Conservation (phyloP, 2,329 filamentous ascomycete genomes). For the Seiridium unicorne region DNA sequence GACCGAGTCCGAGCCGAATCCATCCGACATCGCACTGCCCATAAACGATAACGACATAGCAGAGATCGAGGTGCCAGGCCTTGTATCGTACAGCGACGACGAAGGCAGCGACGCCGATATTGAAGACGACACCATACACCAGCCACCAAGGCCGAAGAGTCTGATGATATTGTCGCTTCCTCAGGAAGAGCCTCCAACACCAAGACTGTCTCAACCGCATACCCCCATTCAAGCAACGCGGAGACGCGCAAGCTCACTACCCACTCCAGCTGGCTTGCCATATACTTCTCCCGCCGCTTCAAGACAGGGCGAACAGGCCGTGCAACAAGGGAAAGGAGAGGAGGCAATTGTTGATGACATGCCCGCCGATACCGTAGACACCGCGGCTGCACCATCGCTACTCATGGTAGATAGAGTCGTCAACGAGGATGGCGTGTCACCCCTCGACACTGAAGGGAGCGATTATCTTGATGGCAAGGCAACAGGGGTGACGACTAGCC, state of each 20-base stretch:
- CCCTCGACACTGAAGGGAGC: constrained; percentile 10
- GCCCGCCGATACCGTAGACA: not conserved
- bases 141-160: constrained; percentile 19
- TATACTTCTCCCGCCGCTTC: constrained; percentile 17
- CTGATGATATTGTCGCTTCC: constrained; percentile 17
- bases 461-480: constrained; percentile 4
- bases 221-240: constrained; percentile 22
- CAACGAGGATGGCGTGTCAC: constrained; percentile 2
- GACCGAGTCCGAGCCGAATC: constrained; percentile 30
- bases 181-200: constrained; percentile 30
- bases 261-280: constrained; percentile 32
- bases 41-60: constrained; percentile 66
- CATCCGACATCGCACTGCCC: constrained; percentile 68
- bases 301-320: constrained; percentile 8
- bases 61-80: constrained; percentile 77
- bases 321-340: not conserved
- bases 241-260: constrained; percentile 50
- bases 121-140: constrained; percentile 24
- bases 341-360: not conserved
- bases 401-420: not conserved
- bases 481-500: not conserved
- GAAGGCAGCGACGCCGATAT: constrained; percentile 48
- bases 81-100: constrained; percentile 62
- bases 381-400: not conserved
- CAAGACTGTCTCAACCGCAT: constrained; percentile 32